Percentiles rank a stretch among this genome's conserved stretches.
These are phyloP conservation scores for Populus trichocarpa DNA, from an alignment of 441 rosid genomes.

Conservation along the genomic window DNA sequence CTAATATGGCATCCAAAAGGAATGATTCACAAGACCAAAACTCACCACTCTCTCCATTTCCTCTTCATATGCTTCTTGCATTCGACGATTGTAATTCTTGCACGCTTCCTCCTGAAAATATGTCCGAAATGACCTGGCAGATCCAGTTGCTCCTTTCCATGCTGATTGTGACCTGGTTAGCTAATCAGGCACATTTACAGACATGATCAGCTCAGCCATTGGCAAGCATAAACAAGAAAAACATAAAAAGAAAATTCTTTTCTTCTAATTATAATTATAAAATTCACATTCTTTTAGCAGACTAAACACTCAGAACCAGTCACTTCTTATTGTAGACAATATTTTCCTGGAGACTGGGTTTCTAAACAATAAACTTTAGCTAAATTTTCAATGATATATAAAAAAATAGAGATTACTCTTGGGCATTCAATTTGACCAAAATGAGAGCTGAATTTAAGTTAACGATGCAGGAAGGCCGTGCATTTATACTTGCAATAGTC, in stretches of 20 bases:
- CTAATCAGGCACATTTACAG: conserved; percentile 34
- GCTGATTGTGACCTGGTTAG: conserved; percentile 62
- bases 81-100: conserved; percentile 78
- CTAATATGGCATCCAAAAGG: not conserved
- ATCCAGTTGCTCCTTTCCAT: conserved; percentile 38
- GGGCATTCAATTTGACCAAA: not conserved
- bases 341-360: not conserved
- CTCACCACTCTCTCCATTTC: conserved; percentile 98
- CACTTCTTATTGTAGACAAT: not conserved
- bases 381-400: not conserved
- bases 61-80: conserved; percentile 94
- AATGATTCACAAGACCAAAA: conserved; percentile 47
- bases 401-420: not conserved
- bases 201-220: conserved; percentile 21
- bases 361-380: not conserved
- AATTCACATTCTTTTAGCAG: not conserved
- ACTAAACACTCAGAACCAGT: not conserved
- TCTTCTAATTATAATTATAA: not conserved
- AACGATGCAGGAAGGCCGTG: not conserved
- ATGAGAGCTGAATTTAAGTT: not conserved
- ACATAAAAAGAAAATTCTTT: not conserved
- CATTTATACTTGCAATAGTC: not conserved
- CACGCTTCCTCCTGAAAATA: conserved; percentile 82
- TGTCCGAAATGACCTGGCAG: conserved; percentile 57
- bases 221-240: not conserved